These are phyloP conservation scores for Porcisia hertigi DNA, from an alignment of 208 protist genomes.

Conservation along the genomic window DNA sequence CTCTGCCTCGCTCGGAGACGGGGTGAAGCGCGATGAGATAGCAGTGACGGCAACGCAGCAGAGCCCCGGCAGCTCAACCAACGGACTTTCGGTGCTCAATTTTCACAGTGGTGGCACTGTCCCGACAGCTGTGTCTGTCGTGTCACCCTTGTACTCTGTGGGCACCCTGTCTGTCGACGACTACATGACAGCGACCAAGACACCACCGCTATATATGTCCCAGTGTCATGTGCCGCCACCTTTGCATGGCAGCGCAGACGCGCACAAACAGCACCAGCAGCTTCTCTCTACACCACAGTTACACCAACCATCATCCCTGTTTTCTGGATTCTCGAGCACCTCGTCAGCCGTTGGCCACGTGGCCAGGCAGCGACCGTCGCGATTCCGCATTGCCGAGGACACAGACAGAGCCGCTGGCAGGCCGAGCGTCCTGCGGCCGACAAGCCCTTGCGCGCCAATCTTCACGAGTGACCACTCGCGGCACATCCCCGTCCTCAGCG, in stretches of 20 bases:
- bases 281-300: no score
- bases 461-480: neutral
- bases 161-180: neutral
- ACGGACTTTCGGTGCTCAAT: constrained; percentile 10
- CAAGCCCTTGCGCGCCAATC: neutral
- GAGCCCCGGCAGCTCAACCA: constrained; percentile 10
- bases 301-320: no score
- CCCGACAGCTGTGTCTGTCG: neutral
- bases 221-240: neutral
- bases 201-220: neutral
- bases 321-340: neutral
- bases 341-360: neutral
- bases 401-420: neutral
- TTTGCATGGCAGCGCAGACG: no score
- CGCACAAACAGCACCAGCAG: no score
- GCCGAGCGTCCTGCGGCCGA: neutral
- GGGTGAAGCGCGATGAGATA: neutral
- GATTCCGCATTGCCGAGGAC: neutral
- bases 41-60: neutral
- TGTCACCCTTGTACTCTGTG: neutral
- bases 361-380: neutral
- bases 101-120: neutral
- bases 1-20: neutral
- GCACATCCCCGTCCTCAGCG: neutral
- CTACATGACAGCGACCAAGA: neutral